phyloP scores from a whole-genome alignment of 768 basidiomycete genomes.

The Phaffia australis region DNA sequence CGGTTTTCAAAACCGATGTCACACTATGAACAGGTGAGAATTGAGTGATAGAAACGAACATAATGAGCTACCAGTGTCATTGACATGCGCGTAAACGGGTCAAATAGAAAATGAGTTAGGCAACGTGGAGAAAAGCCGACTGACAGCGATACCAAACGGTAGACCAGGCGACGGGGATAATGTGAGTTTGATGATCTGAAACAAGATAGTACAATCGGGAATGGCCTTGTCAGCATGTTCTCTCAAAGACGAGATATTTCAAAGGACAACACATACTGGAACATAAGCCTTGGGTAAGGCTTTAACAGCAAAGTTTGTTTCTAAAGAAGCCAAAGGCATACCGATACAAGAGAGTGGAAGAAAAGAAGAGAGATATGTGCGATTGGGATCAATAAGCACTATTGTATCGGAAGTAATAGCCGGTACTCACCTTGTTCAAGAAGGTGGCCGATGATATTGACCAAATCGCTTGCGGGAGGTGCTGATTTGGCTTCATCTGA shows the following conservation, averaged over 20 bases:
- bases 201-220: background rate
- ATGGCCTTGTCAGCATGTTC: too few species aligned
- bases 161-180: constrained; percentile 54
- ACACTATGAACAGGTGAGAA: constrained; percentile 42
- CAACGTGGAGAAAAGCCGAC: background rate
- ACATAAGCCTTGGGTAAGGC: constrained; percentile 70
- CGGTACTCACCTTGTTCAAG: constrained; percentile 70
- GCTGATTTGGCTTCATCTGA: constrained; percentile 60
- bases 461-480: constrained; percentile 50
- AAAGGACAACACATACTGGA: constrained; percentile 1
- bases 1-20: constrained; percentile 99
- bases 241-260: too few species aligned
- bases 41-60: background rate
- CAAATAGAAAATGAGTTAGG: background rate
- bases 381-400: constrained; percentile 22
- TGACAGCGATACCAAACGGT: constrained; percentile 65
- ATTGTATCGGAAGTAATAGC: background rate
- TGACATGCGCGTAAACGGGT: background rate
- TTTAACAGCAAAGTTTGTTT: constrained; percentile 94
- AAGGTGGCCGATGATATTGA: constrained; percentile 83
- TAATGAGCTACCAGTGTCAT: constrained; percentile 3
- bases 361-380: background rate
- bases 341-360: background rate
- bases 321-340: constrained; percentile 41
- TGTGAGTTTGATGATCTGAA: constrained; percentile 78